Evolutionary conservation across 83 land plant species (phyloP), one percentile per base, ranked within the genome.

Genomic region (Picea mariana): DNA sequence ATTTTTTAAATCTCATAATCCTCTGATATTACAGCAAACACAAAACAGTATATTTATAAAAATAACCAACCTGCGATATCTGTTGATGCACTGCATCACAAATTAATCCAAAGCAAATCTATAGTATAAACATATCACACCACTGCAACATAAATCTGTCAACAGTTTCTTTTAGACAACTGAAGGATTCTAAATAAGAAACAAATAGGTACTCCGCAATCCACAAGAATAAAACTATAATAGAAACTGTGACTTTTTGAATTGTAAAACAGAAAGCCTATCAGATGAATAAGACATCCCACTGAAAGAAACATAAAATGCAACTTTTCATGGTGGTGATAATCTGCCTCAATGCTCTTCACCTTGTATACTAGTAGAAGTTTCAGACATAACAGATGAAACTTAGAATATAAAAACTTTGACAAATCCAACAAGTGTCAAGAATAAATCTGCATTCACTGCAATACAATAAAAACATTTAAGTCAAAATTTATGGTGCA

Each of bases 331-430:
- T 72, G 44, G 55, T n/a, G 6, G 23, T 17, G n/a, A 2, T 72
- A 72, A 72, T 44, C 21, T 72, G 55, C 55, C 18, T 72, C 76
- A 17, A 16, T 72, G 76, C 24, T 71, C 49, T 72, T 72, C 55
- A 44, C 55, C 55, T 0, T 49, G 6, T 17, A 8, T 72, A 69
- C 76, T 40, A 72, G 9, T n/a, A 20, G 76, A 44, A 42, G 55
- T 44, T 72, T 72, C 49, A 18, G 3, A 44, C 21, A n/a, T 20
- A 40, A 18, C 5, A 44, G 26, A 40, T 42, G 23, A 72, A 72
- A 72, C 24, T 72, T 47, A n/a, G 15, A 72, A n/a, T 72, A 21
- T 9, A 44, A 17, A 5, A 72, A 44, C 52, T 42, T 72, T 34
- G 34, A 34, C 34, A 71, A 42, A 71, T 42, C 20, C 75, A 71